Percentiles rank a stretch among this genome's conserved stretches.
Conservation (phyloP, 169 alveolate genomes). For the Babesia bigemina region DNA sequence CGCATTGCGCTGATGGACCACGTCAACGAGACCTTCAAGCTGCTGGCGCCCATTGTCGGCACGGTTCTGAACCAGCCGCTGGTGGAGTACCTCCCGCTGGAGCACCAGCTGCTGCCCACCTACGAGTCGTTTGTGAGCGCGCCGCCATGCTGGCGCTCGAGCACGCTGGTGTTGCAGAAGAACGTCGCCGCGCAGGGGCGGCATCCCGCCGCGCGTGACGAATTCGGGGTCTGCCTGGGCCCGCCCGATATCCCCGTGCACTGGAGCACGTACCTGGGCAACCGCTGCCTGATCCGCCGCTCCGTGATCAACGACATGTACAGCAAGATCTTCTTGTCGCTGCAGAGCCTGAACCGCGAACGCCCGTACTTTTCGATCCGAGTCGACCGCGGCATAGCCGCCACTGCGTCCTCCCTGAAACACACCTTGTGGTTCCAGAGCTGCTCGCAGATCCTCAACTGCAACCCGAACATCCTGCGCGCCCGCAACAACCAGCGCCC, state of each 20-base stretch:
- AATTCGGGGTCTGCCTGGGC: conserved; percentile 37
- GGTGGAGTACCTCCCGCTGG: conserved; percentile 58
- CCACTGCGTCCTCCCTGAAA: conserved; percentile 32
- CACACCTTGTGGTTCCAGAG: conserved; percentile 67
- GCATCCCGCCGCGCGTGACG: not conserved
- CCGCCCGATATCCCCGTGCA: conserved; percentile 59
- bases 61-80: conserved; percentile 62
- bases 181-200: not conserved
- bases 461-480: conserved; percentile 68
- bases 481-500: conserved; percentile 77
- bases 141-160: conserved; percentile 23
- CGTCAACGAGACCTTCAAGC: conserved; percentile 40
- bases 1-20: conserved; percentile 30
- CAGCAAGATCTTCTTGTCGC: conserved; percentile 56
- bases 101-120: conserved; percentile 11
- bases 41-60: conserved; percentile 51
- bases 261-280: conserved; percentile 48
- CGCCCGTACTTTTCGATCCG: conserved; percentile 68
- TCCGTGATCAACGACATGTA: conserved; percentile 61
- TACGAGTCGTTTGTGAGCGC: conserved; percentile 8
- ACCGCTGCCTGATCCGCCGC: conserved; percentile 39
- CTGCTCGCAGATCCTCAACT: conserved; percentile 41
- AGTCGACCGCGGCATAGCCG: conserved; percentile 61
- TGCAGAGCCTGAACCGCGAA: conserved; percentile 35
- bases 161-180: not conserved